Base-by-base conservation (phyloP, 257 asterid genomes). In the Echites panduratus region DNA sequence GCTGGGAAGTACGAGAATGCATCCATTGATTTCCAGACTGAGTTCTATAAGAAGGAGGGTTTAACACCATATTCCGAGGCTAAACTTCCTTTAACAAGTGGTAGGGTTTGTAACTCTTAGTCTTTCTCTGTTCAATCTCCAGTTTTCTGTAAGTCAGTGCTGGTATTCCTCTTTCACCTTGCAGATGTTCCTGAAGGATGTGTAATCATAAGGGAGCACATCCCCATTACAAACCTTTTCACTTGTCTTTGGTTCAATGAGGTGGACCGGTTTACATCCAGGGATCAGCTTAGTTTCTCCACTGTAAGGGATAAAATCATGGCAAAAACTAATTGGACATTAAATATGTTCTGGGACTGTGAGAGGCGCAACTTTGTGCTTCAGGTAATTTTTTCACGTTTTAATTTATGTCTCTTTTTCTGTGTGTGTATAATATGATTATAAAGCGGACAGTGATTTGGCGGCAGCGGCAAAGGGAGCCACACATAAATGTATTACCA, bases 121-220 rank as follows among this genome's bases (percentile, higher is more conserved):
- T 69, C 48, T 22, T 8, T 35, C n/a, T 76, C 20, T 17, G 29
- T 72, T 68, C 41, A 56, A 61, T 22, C n/a, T 52, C 35, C 58
- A 68, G 56, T 27, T 47, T 27, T 14, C 27, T 26, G 43, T 68
- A 52, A 68, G 27, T 3, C 29, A 49, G 11, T 3, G 47, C 27
- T 49, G 24, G 44, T 52, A 16, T 69, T 32, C 47, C 56, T 10
- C 27, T 67, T 53, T 44, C 32, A 35, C n/a, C 29, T 56, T 78
- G 61, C 90, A 93, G 98, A 93, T 87, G 98, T 93, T 78, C 97
- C 97, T 6, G 97, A 93, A 84, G 98, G 98, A 49, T 93, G 98
- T 80, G 97, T 93, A 32, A 89, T 93, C 67, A 73, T 93, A 71
- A 86, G 82, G 84, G 98, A 93, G 80, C 98, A 93, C 76, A 77